Evolutionary conservation across 139 green algal genomes (phyloP).

Genomic region (Chlamydomonas sphaeroides): DNA sequence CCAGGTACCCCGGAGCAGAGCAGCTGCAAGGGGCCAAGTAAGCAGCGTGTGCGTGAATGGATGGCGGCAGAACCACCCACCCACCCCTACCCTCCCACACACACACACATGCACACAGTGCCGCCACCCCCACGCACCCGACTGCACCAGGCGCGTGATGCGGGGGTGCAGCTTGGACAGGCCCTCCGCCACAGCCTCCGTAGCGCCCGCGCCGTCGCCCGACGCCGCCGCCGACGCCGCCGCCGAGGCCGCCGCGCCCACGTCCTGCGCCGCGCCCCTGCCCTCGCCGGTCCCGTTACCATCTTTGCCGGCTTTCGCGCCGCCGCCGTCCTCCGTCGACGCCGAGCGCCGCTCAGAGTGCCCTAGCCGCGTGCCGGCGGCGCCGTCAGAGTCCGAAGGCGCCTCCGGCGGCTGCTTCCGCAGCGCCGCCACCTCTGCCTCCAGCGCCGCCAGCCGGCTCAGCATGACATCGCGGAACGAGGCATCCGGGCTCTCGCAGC

Average conservation of each 20-base stretch:
- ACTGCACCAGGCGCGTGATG: conserved; percentile 40
- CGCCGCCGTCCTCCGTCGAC: background rate
- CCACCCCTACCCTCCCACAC: too few relatives aligned
- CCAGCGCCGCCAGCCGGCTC: conserved; percentile 23
- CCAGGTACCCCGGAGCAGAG: conserved; percentile 12
- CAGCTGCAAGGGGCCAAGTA: too few relatives aligned
- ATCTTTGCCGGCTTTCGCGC: background rate
- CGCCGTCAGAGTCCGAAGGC: too few relatives aligned
- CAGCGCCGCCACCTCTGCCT: conserved; percentile 15
- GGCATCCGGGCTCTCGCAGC: conserved; percentile 11
- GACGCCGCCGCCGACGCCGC: background rate
- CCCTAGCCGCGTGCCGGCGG: background rate
- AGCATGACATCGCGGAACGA: background rate
- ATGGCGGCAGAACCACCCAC: too few relatives aligned
- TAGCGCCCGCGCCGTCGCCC: background rate
- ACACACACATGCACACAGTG: too few relatives aligned
- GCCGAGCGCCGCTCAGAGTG: background rate
- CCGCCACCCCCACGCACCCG: conserved; percentile 5
- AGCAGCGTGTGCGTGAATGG: too few relatives aligned
- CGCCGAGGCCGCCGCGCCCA: background rate
- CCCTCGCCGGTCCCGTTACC: background rate
- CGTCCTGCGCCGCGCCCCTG: background rate
- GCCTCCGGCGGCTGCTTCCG: too few relatives aligned
- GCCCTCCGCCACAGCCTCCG: conserved; percentile 30
- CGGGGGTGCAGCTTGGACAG: conserved; percentile 24